Evolutionary conservation across 2,329 filamentous ascomycete species (phyloP).

Genomic region (Thyridium curvatum): DNA sequence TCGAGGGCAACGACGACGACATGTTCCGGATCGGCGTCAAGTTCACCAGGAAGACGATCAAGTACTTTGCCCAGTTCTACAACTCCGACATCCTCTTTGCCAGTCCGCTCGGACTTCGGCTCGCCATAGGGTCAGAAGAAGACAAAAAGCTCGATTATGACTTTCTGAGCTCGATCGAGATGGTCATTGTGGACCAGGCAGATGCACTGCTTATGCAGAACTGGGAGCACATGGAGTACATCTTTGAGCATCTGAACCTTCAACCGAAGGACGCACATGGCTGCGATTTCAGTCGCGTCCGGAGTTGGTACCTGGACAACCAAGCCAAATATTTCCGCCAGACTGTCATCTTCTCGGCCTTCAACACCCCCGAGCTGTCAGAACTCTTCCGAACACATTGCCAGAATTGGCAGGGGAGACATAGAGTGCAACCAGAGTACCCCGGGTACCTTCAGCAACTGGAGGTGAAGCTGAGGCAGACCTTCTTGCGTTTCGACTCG

Average conservation of each 20-base stretch:
- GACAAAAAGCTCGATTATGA: constrained; percentile 67
- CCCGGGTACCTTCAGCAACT: constrained; percentile 68
- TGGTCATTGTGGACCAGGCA: constrained; percentile 85
- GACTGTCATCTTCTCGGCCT: constrained; percentile 74
- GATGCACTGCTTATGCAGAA: constrained; percentile 96
- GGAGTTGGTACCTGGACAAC: constrained; percentile 88
- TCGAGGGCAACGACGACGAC: constrained; percentile 93
- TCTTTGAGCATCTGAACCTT: constrained; percentile 85
- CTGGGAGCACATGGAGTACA: constrained; percentile 91
- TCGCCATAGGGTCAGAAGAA: constrained; percentile 78
- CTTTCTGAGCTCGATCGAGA: constrained; percentile 88
- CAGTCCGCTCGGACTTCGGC: constrained; percentile 81
- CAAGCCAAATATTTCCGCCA: constrained; percentile 77
- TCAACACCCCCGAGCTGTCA: constrained; percentile 83
- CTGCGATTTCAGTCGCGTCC: constrained; percentile 87
- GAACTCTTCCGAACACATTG: constrained; percentile 70
- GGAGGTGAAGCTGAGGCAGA: constrained; percentile 60
- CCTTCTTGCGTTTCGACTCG: constrained; percentile 80
- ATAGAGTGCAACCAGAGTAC: constrained; percentile 66
- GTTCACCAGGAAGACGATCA: constrained; percentile 92
- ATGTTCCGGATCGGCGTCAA: constrained; percentile 96
- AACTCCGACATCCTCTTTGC: constrained; percentile 92
- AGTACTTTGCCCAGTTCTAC: constrained; percentile 93
- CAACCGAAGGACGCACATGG: constrained; percentile 86
- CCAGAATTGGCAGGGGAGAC: constrained; percentile 74